phyloP scores from a whole-genome alignment of 495 filamentous ascomycete genomes.

The Podospora pseudoanserina region DNA sequence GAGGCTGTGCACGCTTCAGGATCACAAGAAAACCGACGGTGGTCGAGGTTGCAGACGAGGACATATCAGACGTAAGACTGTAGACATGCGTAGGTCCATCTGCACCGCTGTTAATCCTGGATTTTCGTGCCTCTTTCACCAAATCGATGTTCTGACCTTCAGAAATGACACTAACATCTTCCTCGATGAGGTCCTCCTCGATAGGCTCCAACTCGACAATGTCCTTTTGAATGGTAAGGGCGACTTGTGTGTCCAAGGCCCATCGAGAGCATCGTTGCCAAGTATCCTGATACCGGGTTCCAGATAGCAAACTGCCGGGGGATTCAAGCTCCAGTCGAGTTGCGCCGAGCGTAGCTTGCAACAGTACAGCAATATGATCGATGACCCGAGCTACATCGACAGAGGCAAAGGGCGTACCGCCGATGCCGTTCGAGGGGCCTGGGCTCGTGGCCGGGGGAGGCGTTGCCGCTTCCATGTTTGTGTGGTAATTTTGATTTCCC shows the following conservation, averaged over 20 bases:
- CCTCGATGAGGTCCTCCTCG: conserved; percentile 24
- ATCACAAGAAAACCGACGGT: conserved; percentile 83
- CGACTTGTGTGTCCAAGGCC: conserved; percentile 78
- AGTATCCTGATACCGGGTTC: conserved; percentile 66
- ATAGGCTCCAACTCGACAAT: conserved; percentile 41
- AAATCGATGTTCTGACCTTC: not conserved
- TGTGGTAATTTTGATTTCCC: conserved; percentile 1
- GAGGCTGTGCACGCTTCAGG: conserved; percentile 80
- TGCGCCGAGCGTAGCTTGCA: conserved; percentile 83
- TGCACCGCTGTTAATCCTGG: conserved; percentile 17
- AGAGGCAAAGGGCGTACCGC: conserved; percentile 42
- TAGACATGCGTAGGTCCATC: conserved; percentile 59
- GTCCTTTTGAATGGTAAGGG: conserved; percentile 88
- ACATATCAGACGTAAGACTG: conserved; percentile 74
- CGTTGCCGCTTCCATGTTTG: conserved; percentile 47
- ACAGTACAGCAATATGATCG: conserved; percentile 72
- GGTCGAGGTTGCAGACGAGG: conserved; percentile 57
- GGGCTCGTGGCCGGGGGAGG: conserved; percentile 40
- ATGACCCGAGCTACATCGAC: conserved; percentile 57
- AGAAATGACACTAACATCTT: conserved; percentile 14
- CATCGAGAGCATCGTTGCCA: conserved; percentile 84
- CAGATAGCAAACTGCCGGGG: conserved; percentile 76
- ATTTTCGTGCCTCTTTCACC: not conserved
- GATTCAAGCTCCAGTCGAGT: conserved; percentile 72
- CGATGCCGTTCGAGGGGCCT: conserved; percentile 40